Conservation (phyloP, 352 stramenopile genomes). For the Phytophthora syringae region DNA sequence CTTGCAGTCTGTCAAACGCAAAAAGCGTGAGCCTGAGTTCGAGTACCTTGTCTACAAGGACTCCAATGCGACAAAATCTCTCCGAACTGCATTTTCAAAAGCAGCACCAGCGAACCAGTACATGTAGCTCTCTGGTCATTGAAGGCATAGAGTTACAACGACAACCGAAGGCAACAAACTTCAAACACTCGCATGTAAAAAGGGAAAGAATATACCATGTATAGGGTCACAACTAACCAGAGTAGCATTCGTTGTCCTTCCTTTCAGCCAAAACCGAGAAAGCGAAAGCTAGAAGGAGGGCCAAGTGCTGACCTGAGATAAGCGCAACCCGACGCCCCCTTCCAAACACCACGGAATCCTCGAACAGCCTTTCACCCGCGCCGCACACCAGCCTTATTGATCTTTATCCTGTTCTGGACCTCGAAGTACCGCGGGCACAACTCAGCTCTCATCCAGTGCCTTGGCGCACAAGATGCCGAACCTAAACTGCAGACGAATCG, state of each 20-base stretch:
- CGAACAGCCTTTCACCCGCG: slow-evolving; percentile 33
- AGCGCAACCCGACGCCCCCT: slow-evolving; percentile 12
- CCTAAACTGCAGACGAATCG: slow-evolving; percentile 32
- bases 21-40: slow-evolving; percentile 70
- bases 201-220: slow-evolving; percentile 51
- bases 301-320: slow-evolving; percentile 10
- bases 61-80: slow-evolving; percentile 7
- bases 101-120: too few species aligned
- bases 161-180: slow-evolving; percentile 11
- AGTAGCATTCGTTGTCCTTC: slow-evolving; percentile 47
- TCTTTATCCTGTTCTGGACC: slow-evolving; percentile 30
- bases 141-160: neutral
- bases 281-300: slow-evolving; percentile 20
- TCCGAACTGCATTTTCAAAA: slow-evolving; percentile 30
- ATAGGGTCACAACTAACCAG: slow-evolving; percentile 58
- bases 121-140: too few species aligned
- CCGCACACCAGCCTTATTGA: slow-evolving; percentile 29
- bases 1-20: slow-evolving; percentile 69
- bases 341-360: slow-evolving; percentile 31
- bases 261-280: slow-evolving; percentile 41
- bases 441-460: slow-evolving; percentile 5
- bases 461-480: slow-evolving; percentile 25
- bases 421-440: slow-evolving; percentile 8
- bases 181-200: slow-evolving; percentile 27
- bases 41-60: slow-evolving; percentile 84